Base-by-base conservation (phyloP, 768 basidiomycete genomes). In the Lepiota venenata region DNA sequence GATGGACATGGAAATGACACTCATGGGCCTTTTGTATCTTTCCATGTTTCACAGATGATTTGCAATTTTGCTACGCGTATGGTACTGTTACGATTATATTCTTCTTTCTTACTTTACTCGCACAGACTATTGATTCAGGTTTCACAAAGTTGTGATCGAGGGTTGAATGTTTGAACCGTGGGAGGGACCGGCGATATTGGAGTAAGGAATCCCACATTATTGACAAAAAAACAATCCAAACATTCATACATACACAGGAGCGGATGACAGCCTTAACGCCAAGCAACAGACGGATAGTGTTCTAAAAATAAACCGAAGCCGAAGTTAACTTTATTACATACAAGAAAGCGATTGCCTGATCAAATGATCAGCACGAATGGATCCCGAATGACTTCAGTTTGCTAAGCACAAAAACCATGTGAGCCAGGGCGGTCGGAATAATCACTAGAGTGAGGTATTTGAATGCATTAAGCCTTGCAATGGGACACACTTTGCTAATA, bases 51-150 rank as follows among this genome's bases (percentile, higher is more conserved):
- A 32, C 32, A 32, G 32, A 32, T 32, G 32, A 32, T 32, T 32
- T 2, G 4, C 37, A 29, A 8, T 10, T 43, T 22, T 32, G 18
- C n/a, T 20, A 41, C 29, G n/a, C n/a, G 7, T 53, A 54, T 15
- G 25, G 45, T 53, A 53, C 44, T 53, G 52, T 25, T 40, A 54
- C 52, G 38, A 43, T 52, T 44, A 52, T 36, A 52, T 43, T 29
- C 14, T 18, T 15, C 14, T 25, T 20, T 38, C 27, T 50, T 16
- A 22, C 11, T 25, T 35, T 35, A 32, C 32, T 32, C 10, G 7
- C 9, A 35, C 15, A 16, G 39, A 50, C 49, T 40, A 52, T 43
- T 52, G 39, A n/a, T 43, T 41, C 22, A 35, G 12, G 20, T 42
- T 27, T 22, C 15, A 16, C 12, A n/a, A 42, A 42, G 2, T 42